Percentiles rank a stretch among this genome's conserved stretches.
These are phyloP conservation scores for Boletus coccyginus DNA, from an alignment of 768 basidiomycete species.

Conservation along the genomic window DNA sequence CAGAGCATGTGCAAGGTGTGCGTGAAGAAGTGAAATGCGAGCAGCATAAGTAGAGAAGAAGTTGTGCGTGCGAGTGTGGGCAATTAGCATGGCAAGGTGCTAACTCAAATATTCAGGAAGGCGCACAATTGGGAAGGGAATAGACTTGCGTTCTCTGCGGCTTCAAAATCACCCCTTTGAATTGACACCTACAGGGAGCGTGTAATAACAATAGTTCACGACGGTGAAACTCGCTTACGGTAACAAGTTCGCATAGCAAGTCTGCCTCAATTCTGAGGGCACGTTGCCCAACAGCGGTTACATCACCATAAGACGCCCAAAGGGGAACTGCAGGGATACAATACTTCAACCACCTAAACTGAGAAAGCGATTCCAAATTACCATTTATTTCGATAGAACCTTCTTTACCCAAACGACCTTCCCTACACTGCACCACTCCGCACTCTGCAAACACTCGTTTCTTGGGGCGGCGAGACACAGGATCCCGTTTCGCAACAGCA, in stretches of 20 bases:
- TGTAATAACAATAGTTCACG: not conserved
- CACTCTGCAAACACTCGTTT: conserved; percentile 66
- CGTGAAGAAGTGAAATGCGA: conserved; percentile 65
- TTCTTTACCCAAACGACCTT: conserved; percentile 38
- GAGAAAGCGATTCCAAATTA: not conserved
- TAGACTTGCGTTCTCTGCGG: conserved; percentile 52
- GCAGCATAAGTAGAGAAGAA: conserved; percentile 57
- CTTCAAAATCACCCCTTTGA: conserved; percentile 65
- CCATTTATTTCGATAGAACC: conserved; percentile 14
- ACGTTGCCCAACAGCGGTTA: conserved; percentile 44
- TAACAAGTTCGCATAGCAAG: conserved; percentile 64
- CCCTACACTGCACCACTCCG: conserved; percentile 47
- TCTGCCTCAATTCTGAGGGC: conserved; percentile 69
- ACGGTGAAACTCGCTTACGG: conserved; percentile 39
- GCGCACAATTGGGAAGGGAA: not conserved
- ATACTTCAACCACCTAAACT: not conserved
- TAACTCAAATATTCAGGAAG: not conserved
- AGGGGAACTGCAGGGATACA: conserved; percentile 42
- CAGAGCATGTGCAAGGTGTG: conserved; percentile 70
- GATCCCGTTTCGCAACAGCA: conserved; percentile 65
- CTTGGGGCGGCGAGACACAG: conserved; percentile 71
- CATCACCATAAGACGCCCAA: conserved; percentile 54
- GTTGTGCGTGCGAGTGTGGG: conserved; percentile 57
- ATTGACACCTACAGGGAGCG: conserved; percentile 49
- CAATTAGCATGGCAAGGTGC: conserved; percentile 49